Conservation (phyloP, 1,284 basidiomycete species). For the Irpex rosettiformis region DNA sequence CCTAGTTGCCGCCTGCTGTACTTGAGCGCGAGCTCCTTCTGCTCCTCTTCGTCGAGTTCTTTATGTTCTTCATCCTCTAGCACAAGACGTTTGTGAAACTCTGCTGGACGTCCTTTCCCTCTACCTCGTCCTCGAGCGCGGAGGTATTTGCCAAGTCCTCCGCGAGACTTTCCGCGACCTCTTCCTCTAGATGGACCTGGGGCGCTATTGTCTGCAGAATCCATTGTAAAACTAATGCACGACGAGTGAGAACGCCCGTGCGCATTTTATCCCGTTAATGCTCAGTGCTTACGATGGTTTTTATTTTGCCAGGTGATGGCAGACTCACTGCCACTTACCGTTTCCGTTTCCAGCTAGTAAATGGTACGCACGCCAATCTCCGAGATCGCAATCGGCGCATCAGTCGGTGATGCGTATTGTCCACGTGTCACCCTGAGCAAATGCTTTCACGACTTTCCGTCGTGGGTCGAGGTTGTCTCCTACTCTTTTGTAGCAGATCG, state of each 20-base stretch:
- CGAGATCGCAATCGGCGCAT: background rate
- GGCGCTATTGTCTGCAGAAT: background rate
- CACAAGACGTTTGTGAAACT: slow-evolving; percentile 54
- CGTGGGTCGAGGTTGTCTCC: background rate
- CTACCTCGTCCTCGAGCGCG: slow-evolving; percentile 61
- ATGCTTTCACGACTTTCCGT: background rate
- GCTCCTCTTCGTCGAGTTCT: slow-evolving; percentile 39
- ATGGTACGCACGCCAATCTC: too few relatives aligned
- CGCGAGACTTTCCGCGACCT: slow-evolving; percentile 56
- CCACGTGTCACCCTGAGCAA: background rate
- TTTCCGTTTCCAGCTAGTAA: too few relatives aligned
- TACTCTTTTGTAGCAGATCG: background rate
- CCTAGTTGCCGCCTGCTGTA: slow-evolving; percentile 56
- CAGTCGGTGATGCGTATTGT: background rate
- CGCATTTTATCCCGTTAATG: too few relatives aligned
- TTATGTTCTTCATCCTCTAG: slow-evolving; percentile 53
- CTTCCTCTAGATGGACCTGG: slow-evolving; percentile 28
- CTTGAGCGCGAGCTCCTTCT: slow-evolving; percentile 43
- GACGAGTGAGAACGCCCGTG: too few relatives aligned
- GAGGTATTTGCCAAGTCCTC: slow-evolving; percentile 70
- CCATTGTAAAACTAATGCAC: too few relatives aligned
- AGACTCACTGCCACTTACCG: too few relatives aligned
- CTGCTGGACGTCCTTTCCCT: slow-evolving; percentile 57
- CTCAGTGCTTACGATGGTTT: too few relatives aligned
- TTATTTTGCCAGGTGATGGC: too few relatives aligned